Base-by-base conservation (phyloP, 2,329 filamentous ascomycete genomes). In the Didymella keratinophila region DNA sequence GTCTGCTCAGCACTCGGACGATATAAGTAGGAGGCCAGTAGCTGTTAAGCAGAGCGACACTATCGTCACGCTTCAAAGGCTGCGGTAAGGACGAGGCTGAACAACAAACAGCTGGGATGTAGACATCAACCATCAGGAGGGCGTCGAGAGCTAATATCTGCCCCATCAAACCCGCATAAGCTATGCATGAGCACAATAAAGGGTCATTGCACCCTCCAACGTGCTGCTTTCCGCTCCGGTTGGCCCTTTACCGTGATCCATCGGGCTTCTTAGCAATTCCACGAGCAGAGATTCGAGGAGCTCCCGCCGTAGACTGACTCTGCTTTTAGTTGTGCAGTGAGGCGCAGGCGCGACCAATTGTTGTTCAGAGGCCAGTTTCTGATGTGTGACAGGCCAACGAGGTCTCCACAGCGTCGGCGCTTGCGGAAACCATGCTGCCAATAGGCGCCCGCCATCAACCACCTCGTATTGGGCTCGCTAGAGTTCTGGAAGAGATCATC, bases 311-410 rank as follows among this genome's bases (percentile, higher is more conserved):
- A 71, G 59, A 62, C 61, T 61, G 61, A 52, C 41, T 59, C 60
- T 67, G 52, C 63, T 64, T 63, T 65, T 63, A 67, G 65, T 63
- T 61, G 66, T 67, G 63, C 65, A 66, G 59, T 66, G 72, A 67
- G 71, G 73, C 71, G 70, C 66, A 67, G 71, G 28, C 55, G 61
- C 60, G 56, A 58, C 72, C 73, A 75, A 75, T 76, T 66, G 66
- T 53, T 63, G 62, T 44, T 58, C 61, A 60, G 49, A 52, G 52
- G 41, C 36, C 30, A n/a, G 56, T 58, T 58, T 54, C 56, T 63
- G 63, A 60, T 45, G 69, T 73, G 71, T 74, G 70, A 74, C 69
- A 55, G 49, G 42, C 42, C 23, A 6, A 9, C 36, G 36, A 39
- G 36, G 36, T 36, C 36, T 39, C 36, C 36, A 39, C 36, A 20